These are phyloP conservation scores for Penicillium cinerascens DNA, from an alignment of 495 filamentous ascomycete genomes.

Conservation along the genomic window DNA sequence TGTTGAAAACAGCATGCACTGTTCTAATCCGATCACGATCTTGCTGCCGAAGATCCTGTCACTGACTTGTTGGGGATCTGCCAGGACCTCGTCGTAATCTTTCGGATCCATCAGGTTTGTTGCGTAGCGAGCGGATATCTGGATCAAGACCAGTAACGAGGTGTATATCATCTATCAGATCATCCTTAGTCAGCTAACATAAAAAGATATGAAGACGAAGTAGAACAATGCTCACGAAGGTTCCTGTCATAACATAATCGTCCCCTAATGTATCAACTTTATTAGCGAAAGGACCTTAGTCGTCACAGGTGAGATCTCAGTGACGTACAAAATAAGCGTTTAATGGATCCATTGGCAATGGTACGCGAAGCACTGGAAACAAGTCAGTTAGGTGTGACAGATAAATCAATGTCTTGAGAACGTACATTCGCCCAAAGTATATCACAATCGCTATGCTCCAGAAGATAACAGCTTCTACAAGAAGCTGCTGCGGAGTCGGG, in stretches of 20 bases:
- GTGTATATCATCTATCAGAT: constrained; percentile 48
- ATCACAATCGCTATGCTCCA: constrained; percentile 33
- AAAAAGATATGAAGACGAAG: not conserved
- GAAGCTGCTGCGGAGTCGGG: constrained; percentile 30
- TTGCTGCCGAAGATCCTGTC: constrained; percentile 50
- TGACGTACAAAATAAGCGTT: constrained; percentile 34
- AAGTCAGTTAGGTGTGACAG: constrained; percentile 8
- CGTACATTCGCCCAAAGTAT: constrained; percentile 34
- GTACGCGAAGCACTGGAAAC: constrained; percentile 23
- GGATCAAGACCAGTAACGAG: constrained; percentile 51
- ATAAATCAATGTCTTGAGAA: not conserved
- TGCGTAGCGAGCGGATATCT: constrained; percentile 51
- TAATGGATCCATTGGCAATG: constrained; percentile 33
- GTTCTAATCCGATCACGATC: constrained; percentile 49
- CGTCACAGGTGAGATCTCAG: not conserved
- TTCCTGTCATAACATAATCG: constrained; percentile 56
- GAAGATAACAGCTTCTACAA: constrained; percentile 31
- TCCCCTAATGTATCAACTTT: constrained; percentile 28
- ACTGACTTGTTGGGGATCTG: constrained; percentile 36
- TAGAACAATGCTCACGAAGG: constrained; percentile 38
- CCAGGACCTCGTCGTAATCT: constrained; percentile 44
- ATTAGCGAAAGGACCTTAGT: constrained; percentile 8
- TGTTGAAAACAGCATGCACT: constrained; percentile 50
- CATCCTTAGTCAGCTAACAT: not conserved
- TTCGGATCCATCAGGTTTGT: constrained; percentile 59